phyloP scores from a whole-genome alignment of 2,329 filamentous ascomycete genomes.

The Talaromyces albobiverticillius region DNA sequence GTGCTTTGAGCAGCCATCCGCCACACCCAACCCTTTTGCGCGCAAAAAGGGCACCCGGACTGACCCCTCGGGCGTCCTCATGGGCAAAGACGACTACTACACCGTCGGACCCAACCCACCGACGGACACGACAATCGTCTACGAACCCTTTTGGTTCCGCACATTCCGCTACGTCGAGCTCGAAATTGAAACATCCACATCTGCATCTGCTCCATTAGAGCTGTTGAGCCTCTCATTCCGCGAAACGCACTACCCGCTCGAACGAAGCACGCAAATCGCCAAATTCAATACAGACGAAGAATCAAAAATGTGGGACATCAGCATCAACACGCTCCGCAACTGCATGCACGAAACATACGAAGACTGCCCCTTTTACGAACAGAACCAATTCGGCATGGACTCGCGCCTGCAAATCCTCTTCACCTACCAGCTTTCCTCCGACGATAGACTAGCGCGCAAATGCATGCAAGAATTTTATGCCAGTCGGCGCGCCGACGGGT shows the following conservation, averaged over 20 bases:
- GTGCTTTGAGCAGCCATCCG: conserved; percentile 23
- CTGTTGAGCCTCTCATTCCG: not conserved
- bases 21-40: conserved; percentile 1
- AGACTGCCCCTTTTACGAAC: conserved; percentile 30
- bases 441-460: conserved; percentile 24
- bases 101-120: not conserved
- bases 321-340: conserved; percentile 23
- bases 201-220: not conserved
- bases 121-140: not conserved
- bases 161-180: not conserved
- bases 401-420: conserved; percentile 24
- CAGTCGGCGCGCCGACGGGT: conserved; percentile 20
- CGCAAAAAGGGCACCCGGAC: not conserved
- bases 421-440: conserved; percentile 24
- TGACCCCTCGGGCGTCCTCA: not conserved
- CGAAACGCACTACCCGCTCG: not conserved
- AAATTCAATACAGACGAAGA: conserved; percentile 11
- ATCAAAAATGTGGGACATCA: conserved; percentile 23
- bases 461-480: conserved; percentile 24
- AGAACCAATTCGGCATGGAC: conserved; percentile 27
- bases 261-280: not conserved
- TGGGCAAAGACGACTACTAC: not conserved
- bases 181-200: not conserved
- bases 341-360: conserved; percentile 29
- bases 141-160: not conserved